Evolutionary conservation across 2,329 filamentous ascomycete species (phyloP).

Genomic region (Aschersonia sp.): DNA sequence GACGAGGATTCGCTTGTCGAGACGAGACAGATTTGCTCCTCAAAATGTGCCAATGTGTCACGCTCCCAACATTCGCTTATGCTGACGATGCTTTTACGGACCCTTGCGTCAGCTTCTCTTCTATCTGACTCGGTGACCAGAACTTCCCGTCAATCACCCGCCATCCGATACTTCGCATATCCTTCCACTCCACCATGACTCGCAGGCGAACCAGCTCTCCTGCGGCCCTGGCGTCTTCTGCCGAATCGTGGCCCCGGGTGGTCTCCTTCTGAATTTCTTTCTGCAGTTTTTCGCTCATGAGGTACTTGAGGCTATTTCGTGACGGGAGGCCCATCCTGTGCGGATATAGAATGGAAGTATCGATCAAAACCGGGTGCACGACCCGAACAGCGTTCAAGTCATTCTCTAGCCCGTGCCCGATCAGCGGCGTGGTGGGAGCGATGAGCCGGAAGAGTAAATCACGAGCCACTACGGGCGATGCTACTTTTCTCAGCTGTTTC

Average conservation of each 20-base stretch:
- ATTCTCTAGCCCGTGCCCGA: slow-evolving; percentile 91
- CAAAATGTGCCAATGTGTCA: too few species aligned
- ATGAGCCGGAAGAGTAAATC: slow-evolving; percentile 63
- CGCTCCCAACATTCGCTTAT: neutral
- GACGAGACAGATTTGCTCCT: too few species aligned
- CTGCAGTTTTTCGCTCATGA: slow-evolving; percentile 56
- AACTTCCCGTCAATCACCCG: slow-evolving; percentile 34
- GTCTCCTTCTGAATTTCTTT: slow-evolving; percentile 64
- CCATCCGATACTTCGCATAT: slow-evolving; percentile 55
- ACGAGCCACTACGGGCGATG: slow-evolving; percentile 61
- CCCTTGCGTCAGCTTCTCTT: slow-evolving; percentile 19
- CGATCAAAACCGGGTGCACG: slow-evolving; percentile 71
- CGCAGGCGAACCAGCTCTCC: slow-evolving; percentile 70
- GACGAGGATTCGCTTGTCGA: too few species aligned
- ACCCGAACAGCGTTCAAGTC: slow-evolving; percentile 78
- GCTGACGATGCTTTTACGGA: slow-evolving; percentile 17
- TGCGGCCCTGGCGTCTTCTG: slow-evolving; percentile 79
- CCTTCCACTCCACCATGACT: slow-evolving; percentile 55
- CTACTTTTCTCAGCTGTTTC: slow-evolving; percentile 52
- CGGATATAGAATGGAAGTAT: slow-evolving; percentile 74
- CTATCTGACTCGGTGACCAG: slow-evolving; percentile 18
- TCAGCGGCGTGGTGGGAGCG: slow-evolving; percentile 62
- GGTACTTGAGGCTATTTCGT: slow-evolving; percentile 60
- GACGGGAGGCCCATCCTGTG: slow-evolving; percentile 63
- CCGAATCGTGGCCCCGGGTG: slow-evolving; percentile 68